Conservation (phyloP, 2,329 filamentous ascomycete species). For the Myotisia sp. region DNA sequence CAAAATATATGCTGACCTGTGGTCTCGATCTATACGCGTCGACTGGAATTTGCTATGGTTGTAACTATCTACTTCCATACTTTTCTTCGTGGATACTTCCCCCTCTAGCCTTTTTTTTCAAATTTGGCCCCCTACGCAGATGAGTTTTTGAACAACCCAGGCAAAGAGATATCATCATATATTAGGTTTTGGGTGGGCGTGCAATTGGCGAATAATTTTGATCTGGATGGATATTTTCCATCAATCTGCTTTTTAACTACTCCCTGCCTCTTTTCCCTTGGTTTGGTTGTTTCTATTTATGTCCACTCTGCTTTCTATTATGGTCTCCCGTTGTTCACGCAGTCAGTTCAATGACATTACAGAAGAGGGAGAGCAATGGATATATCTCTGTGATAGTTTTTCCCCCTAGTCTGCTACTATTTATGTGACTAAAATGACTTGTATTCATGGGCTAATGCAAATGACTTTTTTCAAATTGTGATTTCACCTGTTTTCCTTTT, state of each 20-base stretch:
- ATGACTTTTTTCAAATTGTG: background rate
- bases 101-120: background rate
- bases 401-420: background rate
- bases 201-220: conserved; percentile 3
- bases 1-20: too few species aligned
- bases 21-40: too few species aligned
- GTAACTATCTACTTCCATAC: too few species aligned
- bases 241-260: background rate
- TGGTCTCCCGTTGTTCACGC: too few species aligned
- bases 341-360: conserved; percentile 1
- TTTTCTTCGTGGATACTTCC: conserved; percentile 1
- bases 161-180: conserved; percentile 5
- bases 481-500: conserved; percentile 3
- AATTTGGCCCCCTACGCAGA: too few species aligned
- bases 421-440: conserved; percentile 1
- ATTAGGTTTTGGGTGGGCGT: conserved; percentile 6
- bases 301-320: background rate
- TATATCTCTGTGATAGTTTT: conserved; percentile 3
- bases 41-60: too few species aligned
- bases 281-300: background rate
- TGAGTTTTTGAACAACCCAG: too few species aligned
- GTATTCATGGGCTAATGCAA: conserved; percentile 4
- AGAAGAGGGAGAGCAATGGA: conserved; percentile 1
- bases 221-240: conserved; percentile 5
- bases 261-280: background rate